Conservation (phyloP, 1,284 basidiomycete genomes). For the Sanguinoderma infundibulare region DNA sequence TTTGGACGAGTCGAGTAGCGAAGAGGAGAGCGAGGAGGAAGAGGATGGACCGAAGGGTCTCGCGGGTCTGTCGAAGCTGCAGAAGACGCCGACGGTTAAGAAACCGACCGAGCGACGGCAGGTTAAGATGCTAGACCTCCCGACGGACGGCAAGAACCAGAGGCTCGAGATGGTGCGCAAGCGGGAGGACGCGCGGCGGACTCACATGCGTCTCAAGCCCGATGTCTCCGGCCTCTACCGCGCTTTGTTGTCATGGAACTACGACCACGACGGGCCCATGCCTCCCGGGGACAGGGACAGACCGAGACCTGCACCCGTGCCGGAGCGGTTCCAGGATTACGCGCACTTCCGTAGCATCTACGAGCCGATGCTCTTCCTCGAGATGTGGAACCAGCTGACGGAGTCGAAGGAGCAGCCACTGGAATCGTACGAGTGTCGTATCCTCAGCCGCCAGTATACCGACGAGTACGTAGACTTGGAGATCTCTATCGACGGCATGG, state of each 20-base stretch:
- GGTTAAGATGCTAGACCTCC: slow-evolving; percentile 72
- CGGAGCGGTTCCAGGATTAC: slow-evolving; percentile 69
- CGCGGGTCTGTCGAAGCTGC: slow-evolving; percentile 64
- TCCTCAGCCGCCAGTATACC: slow-evolving; percentile 66
- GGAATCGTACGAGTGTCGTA: slow-evolving; percentile 58
- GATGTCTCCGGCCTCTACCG: slow-evolving; percentile 84
- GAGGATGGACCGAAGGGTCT: slow-evolving; percentile 63
- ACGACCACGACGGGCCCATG: slow-evolving; percentile 66
- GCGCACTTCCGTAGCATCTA: slow-evolving; percentile 79
- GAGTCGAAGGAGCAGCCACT: slow-evolving; percentile 74
- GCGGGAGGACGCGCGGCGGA: slow-evolving; percentile 66
- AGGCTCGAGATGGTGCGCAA: slow-evolving; percentile 54
- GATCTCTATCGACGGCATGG: slow-evolving; percentile 55
- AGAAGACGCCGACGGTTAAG: slow-evolving; percentile 62
- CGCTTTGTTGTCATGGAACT: slow-evolving; percentile 88
- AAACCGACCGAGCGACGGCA: slow-evolving; percentile 66
- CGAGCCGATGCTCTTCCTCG: slow-evolving; percentile 88
- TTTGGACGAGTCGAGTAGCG: slow-evolving; percentile 39
- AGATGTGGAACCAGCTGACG: slow-evolving; percentile 90
- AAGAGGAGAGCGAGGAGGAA: slow-evolving; percentile 54
- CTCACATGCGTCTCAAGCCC: slow-evolving; percentile 78
- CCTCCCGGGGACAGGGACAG: slow-evolving; percentile 52
- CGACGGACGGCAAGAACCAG: slow-evolving; percentile 45
- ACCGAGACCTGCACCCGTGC: slow-evolving; percentile 50
- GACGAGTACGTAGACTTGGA: slow-evolving; percentile 82